A percentile compares a stretch with the other conserved stretches of the same genome.
Conservation (phyloP, 768 basidiomycete species). For the Boletus sp. region DNA sequence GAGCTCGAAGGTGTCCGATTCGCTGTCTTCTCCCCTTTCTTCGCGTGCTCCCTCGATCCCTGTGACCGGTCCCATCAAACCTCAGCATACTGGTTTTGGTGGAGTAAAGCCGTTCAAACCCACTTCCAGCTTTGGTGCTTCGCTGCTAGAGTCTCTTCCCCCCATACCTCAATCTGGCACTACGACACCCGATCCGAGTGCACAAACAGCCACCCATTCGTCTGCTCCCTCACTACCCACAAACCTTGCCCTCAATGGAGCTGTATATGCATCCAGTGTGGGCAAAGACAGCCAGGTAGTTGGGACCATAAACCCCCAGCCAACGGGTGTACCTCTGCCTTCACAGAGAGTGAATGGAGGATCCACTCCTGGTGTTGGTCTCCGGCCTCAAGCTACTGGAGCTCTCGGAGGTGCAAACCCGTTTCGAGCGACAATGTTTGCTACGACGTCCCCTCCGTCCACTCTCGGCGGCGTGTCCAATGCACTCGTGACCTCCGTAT, state of each 20-base stretch:
- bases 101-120: constrained; percentile 83
- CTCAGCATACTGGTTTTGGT: constrained; percentile 49
- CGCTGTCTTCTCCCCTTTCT: constrained; percentile 44
- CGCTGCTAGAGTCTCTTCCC: constrained; percentile 69
- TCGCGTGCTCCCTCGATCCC: constrained; percentile 39
- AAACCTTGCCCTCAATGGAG: constrained; percentile 10
- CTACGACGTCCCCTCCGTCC: constrained; percentile 28
- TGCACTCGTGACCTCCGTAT: constrained; percentile 21
- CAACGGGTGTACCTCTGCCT: constrained; percentile 19
- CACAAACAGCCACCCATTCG: constrained; percentile 9
- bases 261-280: constrained; percentile 7
- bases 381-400: constrained; percentile 64
- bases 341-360: constrained; percentile 16
- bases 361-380: constrained; percentile 39
- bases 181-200: constrained; percentile 40
- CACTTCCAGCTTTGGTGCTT: constrained; percentile 73
- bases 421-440: constrained; percentile 63
- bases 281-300: constrained; percentile 18
- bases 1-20: constrained; percentile 45
- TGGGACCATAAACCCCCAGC: constrained; percentile 36
- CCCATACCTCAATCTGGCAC: constrained; percentile 61
- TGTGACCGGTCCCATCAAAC: constrained; percentile 32
- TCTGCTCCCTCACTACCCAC: constrained; percentile 27
- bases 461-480: not conserved
- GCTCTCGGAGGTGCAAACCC: constrained; percentile 50